Evolutionary conservation across 208 protist genomes (phyloP).

Genomic region (Leishmania gerbilli): DNA sequence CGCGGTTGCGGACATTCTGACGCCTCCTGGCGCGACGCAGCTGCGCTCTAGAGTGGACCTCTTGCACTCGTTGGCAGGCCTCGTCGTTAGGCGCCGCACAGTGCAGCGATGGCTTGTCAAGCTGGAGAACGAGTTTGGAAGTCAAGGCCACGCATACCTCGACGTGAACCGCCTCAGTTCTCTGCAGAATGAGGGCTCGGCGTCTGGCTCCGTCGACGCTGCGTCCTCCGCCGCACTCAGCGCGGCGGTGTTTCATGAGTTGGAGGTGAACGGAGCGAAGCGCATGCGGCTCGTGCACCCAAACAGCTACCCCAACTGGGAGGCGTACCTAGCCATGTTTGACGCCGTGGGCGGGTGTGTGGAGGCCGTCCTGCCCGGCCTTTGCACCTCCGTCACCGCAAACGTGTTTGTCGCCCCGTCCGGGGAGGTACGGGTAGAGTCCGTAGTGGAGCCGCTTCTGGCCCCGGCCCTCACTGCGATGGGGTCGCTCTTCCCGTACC

Average conservation of each 20-base stretch:
- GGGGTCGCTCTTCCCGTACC: constrained; percentile 68
- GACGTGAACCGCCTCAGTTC: constrained; percentile 78
- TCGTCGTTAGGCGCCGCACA: constrained; percentile 77
- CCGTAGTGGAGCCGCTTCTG: constrained; percentile 87
- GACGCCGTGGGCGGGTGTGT: constrained; percentile 82
- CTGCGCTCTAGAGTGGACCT: constrained; percentile 65
- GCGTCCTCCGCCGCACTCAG: constrained; percentile 15
- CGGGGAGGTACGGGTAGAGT: constrained; percentile 74
- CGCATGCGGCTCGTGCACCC: constrained; percentile 79
- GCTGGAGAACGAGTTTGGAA: constrained; percentile 87
- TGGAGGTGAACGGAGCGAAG: constrained; percentile 69
- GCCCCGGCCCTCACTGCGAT: constrained; percentile 87
- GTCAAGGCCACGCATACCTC: constrained; percentile 88
- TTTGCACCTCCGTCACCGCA: constrained; percentile 58
- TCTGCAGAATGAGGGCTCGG: constrained; percentile 25
- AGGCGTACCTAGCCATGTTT: constrained; percentile 74
- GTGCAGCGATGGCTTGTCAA: constrained; percentile 89
- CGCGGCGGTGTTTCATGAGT: constrained; percentile 52
- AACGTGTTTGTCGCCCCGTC: constrained; percentile 89
- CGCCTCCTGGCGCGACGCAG: constrained; percentile 57
- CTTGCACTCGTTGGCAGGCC: constrained; percentile 52
- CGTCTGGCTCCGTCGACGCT: neutral
- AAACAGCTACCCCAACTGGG: constrained; percentile 82
- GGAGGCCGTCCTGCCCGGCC: constrained; percentile 79
- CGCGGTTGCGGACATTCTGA: constrained; percentile 76